phyloP scores from a whole-genome alignment of 2,329 filamentous ascomycete species.

The Neocatenulostroma microsporum region DNA sequence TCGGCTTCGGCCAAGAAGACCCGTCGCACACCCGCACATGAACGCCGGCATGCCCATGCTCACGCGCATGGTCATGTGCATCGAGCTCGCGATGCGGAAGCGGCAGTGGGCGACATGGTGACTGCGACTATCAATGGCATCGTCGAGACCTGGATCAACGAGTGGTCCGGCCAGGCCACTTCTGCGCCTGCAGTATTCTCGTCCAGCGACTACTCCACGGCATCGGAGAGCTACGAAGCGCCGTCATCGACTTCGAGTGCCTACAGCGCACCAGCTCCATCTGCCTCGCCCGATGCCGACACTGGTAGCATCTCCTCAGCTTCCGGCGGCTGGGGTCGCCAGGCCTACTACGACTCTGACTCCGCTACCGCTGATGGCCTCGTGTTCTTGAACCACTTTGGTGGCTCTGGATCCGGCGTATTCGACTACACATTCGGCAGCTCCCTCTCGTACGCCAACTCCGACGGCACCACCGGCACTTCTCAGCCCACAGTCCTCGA shows the following conservation, averaged over 20 bases:
- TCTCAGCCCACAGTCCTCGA: slow-evolving; percentile 43
- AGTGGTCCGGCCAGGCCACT: slow-evolving; percentile 37
- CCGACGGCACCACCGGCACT: slow-evolving; percentile 42
- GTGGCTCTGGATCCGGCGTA: slow-evolving; percentile 48
- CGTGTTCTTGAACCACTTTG: slow-evolving; percentile 52
- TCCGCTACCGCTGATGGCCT: slow-evolving; percentile 43
- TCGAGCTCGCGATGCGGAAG: too few relatives aligned
- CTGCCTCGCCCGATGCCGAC: slow-evolving; percentile 17
- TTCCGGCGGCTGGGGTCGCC: slow-evolving; percentile 26
- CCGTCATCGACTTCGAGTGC: slow-evolving; percentile 13
- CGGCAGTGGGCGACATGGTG: slow-evolving; percentile 44
- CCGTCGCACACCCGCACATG: slow-evolving; percentile 11
- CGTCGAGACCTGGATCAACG: slow-evolving; percentile 52
- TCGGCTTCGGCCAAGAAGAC: slow-evolving; percentile 29
- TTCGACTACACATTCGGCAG: slow-evolving; percentile 50
- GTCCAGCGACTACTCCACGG: too few relatives aligned
- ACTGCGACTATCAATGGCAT: slow-evolving; percentile 53
- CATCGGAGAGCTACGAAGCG: slow-evolving; percentile 6
- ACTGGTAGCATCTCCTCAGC: slow-evolving; percentile 11
- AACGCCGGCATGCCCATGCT: slow-evolving; percentile 33
- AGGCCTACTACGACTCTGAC: slow-evolving; percentile 30
- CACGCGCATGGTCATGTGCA: slow-evolving; percentile 44
- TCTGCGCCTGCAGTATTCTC: slow-evolving; percentile 8
- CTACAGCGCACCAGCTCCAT: slow-evolving; percentile 10
- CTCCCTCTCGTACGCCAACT: slow-evolving; percentile 49